Conservation (phyloP, 140 eudicot genomes). For the Cichorium intybus region DNA sequence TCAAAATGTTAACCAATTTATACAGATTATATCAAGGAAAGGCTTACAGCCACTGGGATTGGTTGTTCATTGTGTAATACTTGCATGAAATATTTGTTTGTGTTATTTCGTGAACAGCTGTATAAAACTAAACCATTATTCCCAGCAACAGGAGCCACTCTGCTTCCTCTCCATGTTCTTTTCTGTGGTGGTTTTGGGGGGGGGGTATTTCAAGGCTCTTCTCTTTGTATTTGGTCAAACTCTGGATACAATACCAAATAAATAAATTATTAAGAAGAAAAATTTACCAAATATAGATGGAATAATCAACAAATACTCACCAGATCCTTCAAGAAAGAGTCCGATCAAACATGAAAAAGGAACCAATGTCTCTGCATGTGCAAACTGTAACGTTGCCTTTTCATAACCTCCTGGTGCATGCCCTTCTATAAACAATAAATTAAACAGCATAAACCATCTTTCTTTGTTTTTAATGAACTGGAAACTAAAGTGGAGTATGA, state of each 20-base stretch:
- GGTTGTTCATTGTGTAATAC: constrained; percentile 90
- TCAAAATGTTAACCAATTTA: too few relatives aligned
- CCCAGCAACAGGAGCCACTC: constrained; percentile 87
- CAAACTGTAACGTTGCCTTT: constrained; percentile 81
- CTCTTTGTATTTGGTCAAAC: constrained; percentile 71
- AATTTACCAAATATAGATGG: not conserved
- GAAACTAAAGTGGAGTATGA: too few relatives aligned
- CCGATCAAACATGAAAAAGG: constrained; percentile 98
- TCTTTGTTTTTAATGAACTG: not conserved
- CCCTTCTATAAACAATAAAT: constrained; percentile 47
- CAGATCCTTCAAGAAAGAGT: constrained; percentile 86
- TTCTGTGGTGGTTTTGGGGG: constrained; percentile 80
- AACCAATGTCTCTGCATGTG: constrained; percentile 96
- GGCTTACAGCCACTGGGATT: constrained; percentile 74
- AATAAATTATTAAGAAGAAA: too few relatives aligned
- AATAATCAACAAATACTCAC: constrained; percentile 39
- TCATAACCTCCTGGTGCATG: constrained; percentile 77
- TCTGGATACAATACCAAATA: constrained; percentile 33
- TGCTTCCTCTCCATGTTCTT: constrained; percentile 88
- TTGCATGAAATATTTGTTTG: constrained; percentile 75
- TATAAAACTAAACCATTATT: constrained; percentile 78
- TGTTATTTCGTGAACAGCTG: constrained; percentile 55
- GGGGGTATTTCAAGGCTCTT: constrained; percentile 72
- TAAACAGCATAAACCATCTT: constrained; percentile 2
- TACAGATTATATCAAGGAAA: not conserved